These are phyloP conservation scores for Echites panduratus DNA, from an alignment of 257 asterid species.

Conservation along the genomic window DNA sequence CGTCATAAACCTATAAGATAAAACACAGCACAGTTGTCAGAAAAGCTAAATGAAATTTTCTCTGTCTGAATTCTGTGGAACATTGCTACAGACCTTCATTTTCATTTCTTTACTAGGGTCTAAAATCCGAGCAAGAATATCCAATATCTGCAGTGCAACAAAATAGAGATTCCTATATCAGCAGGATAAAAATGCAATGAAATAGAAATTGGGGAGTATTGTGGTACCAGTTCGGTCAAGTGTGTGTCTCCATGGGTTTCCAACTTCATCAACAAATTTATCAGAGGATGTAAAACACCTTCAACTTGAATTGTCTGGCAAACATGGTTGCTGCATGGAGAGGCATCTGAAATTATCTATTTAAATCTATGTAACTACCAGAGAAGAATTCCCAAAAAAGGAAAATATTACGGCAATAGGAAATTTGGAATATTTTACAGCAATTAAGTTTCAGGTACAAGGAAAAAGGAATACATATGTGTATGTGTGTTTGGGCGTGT, in stretches of 20 bases:
- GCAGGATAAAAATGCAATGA: constrained; percentile 8
- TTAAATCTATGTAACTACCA: constrained; percentile 13
- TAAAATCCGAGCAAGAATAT: constrained; percentile 68
- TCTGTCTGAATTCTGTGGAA: constrained; percentile 1
- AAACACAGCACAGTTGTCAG: constrained; percentile 11
- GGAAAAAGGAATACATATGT: neutral
- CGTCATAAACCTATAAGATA: constrained; percentile 48
- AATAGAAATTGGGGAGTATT: constrained; percentile 10
- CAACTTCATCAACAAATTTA: constrained; percentile 49
- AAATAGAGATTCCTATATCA: constrained; percentile 13
- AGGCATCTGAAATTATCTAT: constrained; percentile 20
- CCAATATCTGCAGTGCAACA: constrained; percentile 52
- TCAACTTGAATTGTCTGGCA: constrained; percentile 67
- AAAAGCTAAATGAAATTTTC: constrained; percentile 15
- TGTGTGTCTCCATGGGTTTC: constrained; percentile 24
- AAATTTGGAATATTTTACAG: neutral
- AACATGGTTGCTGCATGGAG: constrained; percentile 53
- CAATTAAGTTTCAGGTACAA: neutral
- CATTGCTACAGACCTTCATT: constrained; percentile 43
- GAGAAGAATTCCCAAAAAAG: neutral
- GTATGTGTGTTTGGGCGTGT: no score
- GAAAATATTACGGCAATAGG: neutral
- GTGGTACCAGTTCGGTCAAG: constrained; percentile 49
- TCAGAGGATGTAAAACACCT: constrained; percentile 56
- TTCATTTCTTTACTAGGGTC: constrained; percentile 76